Base-by-base conservation (phyloP, 768 basidiomycete species). In the Vararia minispora region DNA sequence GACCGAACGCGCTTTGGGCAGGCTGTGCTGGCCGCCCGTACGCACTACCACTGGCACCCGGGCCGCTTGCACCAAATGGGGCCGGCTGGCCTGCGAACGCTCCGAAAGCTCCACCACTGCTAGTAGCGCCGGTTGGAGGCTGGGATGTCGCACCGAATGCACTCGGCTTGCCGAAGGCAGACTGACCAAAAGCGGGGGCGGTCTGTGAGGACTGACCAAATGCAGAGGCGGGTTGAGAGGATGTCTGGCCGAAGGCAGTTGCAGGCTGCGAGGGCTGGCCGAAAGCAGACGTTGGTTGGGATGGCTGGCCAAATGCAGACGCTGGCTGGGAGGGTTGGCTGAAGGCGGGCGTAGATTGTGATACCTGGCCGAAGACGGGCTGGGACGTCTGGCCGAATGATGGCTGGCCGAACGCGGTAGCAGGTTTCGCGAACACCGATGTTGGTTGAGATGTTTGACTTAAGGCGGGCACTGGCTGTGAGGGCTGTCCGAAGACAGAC, bases 401-500 rank as follows among this genome's bases (percentile, higher is more conserved):
- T n/a, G 38, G 23, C 13, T 46, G 45, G 29, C 38, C 42, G 17
- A 46, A 46, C 24, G 34, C 16, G 7, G 38, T 31, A 10, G 28
- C 26, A n/a, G n/a, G n/a, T n/a, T n/a, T n/a, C n/a, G n/a, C n/a
- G n/a, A n/a, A n/a, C n/a, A n/a, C n/a, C n/a, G n/a, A n/a, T 13
- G 41, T 11, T 18, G 31, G 17, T 17, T 39, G 18, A 25, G 35
- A 18, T 13, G 43, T n/a, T 18, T 44, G 39, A 11, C 43, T 40
- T n/a, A 44, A 43, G n/a, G 35, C 17, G 13, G 43, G 21, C 14
- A 20, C 40, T 18, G 25, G 41, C 36, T 5, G n/a, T n/a, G n/a
- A n/a, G n/a, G 43, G 10, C 23, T 59, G 55, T 1, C 63, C 66
- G 32, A 69, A 69, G 2, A 47, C 63, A 11, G 65, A 54, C 8